Base-by-base conservation (phyloP, 441 rosid genomes). In the Theobroma grandiflorum region DNA sequence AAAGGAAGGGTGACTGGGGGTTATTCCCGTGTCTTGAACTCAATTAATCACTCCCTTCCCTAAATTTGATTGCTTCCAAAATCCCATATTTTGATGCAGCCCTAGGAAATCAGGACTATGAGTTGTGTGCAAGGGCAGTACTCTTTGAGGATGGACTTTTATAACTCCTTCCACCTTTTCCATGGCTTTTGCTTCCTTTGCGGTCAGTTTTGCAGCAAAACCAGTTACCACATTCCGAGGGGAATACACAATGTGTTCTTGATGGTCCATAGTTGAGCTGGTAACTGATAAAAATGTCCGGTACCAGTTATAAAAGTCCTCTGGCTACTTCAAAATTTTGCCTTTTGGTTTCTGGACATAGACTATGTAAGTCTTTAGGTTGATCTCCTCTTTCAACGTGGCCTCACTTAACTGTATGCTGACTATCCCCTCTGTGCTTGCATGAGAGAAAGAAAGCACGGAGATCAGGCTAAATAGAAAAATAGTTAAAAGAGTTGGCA, bases 1-100 rank as follows among this genome's bases (percentile, higher is more conserved):
- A 90, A 88, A 75, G 94, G 91, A 88, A 75, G 94, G 89, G 43
- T 91, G 92, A 49, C 64, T 75, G 15, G 94, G 90, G 0, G 80
- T 38, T 20, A 87, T 73, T 58, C 87, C 90, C 31, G 31, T 26
- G 31, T 26, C 31, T 26, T 26, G 31, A 26, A 26, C 31, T 26
- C 31, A 0, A 35, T 87, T 76, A 31, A 89, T 87, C 62, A 89
- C 79, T 73, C 94, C 91, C 58, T 85, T 73, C 3, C 90, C 93
- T 26, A 52, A 84, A 72, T 66, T 86, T 31, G 88, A 82, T 14
- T 76, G 33, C 11, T 50, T 76, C 91, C 85, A 83, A 6, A 85
- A 43, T 62, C 89, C 88, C 0, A 52, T 22, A 52, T 78, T 64
- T 75, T 85, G 85, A 8, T 82, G 81, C 83, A 88, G 70, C 18